Evolutionary conservation across 257 asterid species (phyloP), one percentile per base, ranked within the genome.

Genomic region (Paraleonurus japonicus): DNA sequence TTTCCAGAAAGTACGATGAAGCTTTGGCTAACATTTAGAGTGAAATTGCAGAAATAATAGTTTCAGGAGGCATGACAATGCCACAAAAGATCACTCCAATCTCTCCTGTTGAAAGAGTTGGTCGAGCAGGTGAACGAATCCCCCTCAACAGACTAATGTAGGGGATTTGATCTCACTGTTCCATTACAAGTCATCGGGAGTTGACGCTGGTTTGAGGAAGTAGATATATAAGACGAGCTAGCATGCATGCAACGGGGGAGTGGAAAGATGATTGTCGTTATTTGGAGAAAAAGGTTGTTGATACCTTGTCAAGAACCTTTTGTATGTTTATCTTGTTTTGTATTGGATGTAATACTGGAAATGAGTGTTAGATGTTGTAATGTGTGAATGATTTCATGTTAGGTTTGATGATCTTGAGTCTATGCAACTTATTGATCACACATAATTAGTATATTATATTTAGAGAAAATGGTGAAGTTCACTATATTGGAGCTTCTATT

Each of bases 21-120:
- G 22, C 22, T 13, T 26, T 26, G 57, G 47, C 41, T 80, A 45
- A 85, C 60, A 58, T 51, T 61, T 61, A 5, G 64, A 33, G 58
- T 57, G 17, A 55, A 79, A 76, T 64, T 82, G 81, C 92, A 92
- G 97, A 92, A 70, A 92, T 92, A n/a, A 92, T 92, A 1, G 95
- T 89, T n/a, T 91, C 97, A 2, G 97, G 96, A 24, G 97, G 97
- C 4, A 91, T 91, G 97, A 89, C 95, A 5, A 91, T 91, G 96
- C 97, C 97, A 4, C 93, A 91, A 73, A 83, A 58, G 78, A 82
- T 82, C 72, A 65, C 76, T 30, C 86, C 84, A 70, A 82, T 89
- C 65, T 70, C 93, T 70, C 87, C 90, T 3, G 81, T 82, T 17
- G 83, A 82, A 73, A 84, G 90, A 60, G 79, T 81, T 79, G 66